phyloP scores from a whole-genome alignment of 176 grass and related monocot genomes.

The Aechmea fasciata region DNA sequence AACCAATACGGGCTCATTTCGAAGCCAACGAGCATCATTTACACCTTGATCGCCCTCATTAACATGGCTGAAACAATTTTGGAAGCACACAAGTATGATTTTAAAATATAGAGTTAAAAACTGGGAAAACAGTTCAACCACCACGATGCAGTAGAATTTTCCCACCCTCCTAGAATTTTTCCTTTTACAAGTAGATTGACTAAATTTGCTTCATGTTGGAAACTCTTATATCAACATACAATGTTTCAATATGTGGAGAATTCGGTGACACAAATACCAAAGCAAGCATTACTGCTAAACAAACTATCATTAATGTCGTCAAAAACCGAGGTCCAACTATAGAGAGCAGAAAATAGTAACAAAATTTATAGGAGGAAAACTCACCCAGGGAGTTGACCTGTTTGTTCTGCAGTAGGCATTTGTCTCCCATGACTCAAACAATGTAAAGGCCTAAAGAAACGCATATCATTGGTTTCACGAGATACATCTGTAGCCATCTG shows the following conservation, averaged over 20 bases:
- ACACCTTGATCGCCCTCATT: conserved; percentile 68
- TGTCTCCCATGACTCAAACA: conserved; percentile 77
- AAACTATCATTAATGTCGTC: too few species aligned
- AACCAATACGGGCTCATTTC: conserved; percentile 66
- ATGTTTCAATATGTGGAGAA: background rate
- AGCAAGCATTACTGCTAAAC: too few species aligned
- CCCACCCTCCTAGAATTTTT: too few species aligned
- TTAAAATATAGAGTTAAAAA: background rate
- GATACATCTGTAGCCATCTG: conserved; percentile 21
- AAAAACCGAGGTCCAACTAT: too few species aligned
- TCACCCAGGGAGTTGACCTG: conserved; percentile 73
- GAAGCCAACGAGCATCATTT: conserved; percentile 74
- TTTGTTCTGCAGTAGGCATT: conserved; percentile 74
- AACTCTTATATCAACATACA: background rate
- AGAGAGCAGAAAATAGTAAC: too few species aligned
- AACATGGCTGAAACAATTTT: conserved; percentile 44
- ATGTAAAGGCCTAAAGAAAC: conserved; percentile 86
- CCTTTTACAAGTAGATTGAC: background rate
- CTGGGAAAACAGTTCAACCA: background rate
- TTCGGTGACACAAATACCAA: too few species aligned
- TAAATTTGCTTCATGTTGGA: background rate
- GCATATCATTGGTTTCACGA: conserved; percentile 55
- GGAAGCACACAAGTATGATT: conserved; percentile 7
- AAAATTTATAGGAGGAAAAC: background rate
- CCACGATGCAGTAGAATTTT: background rate